Conservation (phyloP, 306 rosid species). For the Dryas octopetala region DNA sequence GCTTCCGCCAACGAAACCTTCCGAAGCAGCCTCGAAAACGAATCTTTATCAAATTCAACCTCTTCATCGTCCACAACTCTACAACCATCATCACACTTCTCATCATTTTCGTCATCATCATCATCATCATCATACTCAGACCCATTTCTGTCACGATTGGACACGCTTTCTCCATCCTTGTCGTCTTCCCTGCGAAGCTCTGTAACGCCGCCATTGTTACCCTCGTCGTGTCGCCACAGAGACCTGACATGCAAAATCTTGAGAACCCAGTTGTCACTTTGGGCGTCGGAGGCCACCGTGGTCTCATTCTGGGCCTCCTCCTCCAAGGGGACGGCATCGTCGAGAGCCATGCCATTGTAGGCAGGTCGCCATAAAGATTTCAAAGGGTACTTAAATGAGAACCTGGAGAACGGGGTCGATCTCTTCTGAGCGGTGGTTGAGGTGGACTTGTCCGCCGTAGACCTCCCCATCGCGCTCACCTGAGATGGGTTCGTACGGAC, state of each 20-base stretch:
- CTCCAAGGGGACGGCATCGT: constrained; percentile 54
- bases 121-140: constrained; percentile 14
- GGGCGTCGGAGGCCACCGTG: constrained; percentile 24
- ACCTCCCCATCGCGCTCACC: constrained; percentile 35
- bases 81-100: constrained; percentile 49
- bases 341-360: constrained; percentile 54
- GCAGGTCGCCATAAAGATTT: constrained; percentile 61
- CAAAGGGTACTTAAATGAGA: constrained; percentile 60
- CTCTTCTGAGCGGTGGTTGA: constrained; percentile 21
- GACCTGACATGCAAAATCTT: constrained; percentile 73
- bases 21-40: constrained; percentile 72
- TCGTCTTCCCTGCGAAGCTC: constrained; percentile 5
- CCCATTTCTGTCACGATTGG: constrained; percentile 17
- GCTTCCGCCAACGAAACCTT: constrained; percentile 79
- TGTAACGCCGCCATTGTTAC: constrained; percentile 5
- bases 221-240: constrained; percentile 53
- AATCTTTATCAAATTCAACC: constrained; percentile 54
- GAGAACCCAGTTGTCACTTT: constrained; percentile 67
- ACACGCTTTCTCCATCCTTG: background rate
- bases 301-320: constrained; percentile 26
- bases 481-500: constrained; percentile 52
- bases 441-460: constrained; percentile 35
- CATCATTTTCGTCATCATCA: constrained; percentile 28
- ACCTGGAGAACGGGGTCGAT: constrained; percentile 50
- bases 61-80: constrained; percentile 39